These are phyloP conservation scores for Volvariella volvacea DNA, from an alignment of 1,284 basidiomycete species.

Conservation along the genomic window DNA sequence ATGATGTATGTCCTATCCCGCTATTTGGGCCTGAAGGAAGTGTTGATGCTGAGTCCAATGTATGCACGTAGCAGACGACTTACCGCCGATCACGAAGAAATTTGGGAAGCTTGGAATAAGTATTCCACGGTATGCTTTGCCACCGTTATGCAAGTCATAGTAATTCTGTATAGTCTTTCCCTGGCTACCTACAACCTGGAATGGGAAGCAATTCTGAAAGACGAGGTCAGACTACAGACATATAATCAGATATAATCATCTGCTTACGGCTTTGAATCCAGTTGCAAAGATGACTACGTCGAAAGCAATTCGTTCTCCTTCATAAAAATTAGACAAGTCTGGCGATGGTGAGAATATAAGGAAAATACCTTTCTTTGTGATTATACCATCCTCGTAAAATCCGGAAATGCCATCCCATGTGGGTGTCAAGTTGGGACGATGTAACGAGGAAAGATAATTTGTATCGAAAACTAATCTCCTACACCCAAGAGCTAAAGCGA, in stretches of 20 bases:
- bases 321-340: too few species aligned
- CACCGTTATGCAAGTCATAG: slow-evolving; percentile 27
- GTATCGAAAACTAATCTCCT: slow-evolving; percentile 30
- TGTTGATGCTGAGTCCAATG: too few species aligned
- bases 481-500: slow-evolving; percentile 24
- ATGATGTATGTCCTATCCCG: too few species aligned
- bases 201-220: too few species aligned
- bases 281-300: too few species aligned
- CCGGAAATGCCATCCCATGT: slow-evolving; percentile 27
- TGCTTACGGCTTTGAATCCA: too few species aligned
- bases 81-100: slow-evolving; percentile 29
- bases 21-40: too few species aligned
- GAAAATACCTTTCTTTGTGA: slow-evolving; percentile 26
- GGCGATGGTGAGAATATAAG: slow-evolving; percentile 9
- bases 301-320: too few species aligned
- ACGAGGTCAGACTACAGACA: too few species aligned
- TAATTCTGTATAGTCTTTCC: slow-evolving; percentile 29
- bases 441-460: slow-evolving; percentile 27
- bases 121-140: slow-evolving; percentile 34
- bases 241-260: too few species aligned
- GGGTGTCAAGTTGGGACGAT: slow-evolving; percentile 31
- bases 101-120: slow-evolving; percentile 37
- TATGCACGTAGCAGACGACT: too few species aligned
- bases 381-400: slow-evolving; percentile 28
- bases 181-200: slow-evolving; percentile 4